Percentiles rank a stretch among this genome's conserved stretches.
phyloP scores from a whole-genome alignment of 306 rosid genomes.

The Benincasa hispida region DNA sequence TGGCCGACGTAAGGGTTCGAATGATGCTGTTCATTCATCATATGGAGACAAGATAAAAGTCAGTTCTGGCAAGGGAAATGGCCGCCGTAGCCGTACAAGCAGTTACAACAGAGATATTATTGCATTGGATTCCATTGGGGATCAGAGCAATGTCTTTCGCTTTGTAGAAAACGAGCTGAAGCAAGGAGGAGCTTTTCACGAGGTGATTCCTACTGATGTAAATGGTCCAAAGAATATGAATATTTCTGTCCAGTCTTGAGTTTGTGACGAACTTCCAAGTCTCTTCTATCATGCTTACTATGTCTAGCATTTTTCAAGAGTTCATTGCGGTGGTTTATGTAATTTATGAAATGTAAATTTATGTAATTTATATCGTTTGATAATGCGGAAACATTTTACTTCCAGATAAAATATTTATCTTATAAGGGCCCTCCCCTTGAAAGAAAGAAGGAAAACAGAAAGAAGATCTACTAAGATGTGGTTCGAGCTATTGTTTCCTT shows the following conservation, averaged over 20 bases:
- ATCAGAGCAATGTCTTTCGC: conserved; percentile 17
- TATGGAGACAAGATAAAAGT: conserved; percentile 32
- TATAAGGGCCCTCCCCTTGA: not conserved
- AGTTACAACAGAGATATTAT: conserved; percentile 18
- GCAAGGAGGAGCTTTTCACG: conserved; percentile 22
- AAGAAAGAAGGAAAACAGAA: not conserved
- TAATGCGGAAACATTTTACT: conserved; percentile 13
- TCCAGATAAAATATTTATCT: not conserved
- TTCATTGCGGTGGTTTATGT: conserved; percentile 45
- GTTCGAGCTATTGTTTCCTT: conserved; percentile 1
- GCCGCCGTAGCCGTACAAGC: conserved; percentile 15
- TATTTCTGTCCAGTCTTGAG: conserved; percentile 27
- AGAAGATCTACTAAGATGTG: conserved; percentile 6
- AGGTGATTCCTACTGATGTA: conserved; percentile 10
- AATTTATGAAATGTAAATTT: conserved; percentile 34
- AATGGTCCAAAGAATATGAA: conserved; percentile 38
- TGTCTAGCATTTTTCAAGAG: conserved; percentile 19
- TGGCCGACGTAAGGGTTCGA: conserved; percentile 69
- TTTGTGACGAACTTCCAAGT: conserved; percentile 31
- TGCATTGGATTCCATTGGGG: conserved; percentile 5
- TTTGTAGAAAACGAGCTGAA: conserved; percentile 21
- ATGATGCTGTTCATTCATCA: conserved; percentile 23
- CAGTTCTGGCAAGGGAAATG: conserved; percentile 22
- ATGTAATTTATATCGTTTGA: conserved; percentile 48
- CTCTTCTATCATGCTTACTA: conserved; percentile 26